Conservation (phyloP, 1,139 yeast genomes). For the Sugiyamaella pinicola region DNA sequence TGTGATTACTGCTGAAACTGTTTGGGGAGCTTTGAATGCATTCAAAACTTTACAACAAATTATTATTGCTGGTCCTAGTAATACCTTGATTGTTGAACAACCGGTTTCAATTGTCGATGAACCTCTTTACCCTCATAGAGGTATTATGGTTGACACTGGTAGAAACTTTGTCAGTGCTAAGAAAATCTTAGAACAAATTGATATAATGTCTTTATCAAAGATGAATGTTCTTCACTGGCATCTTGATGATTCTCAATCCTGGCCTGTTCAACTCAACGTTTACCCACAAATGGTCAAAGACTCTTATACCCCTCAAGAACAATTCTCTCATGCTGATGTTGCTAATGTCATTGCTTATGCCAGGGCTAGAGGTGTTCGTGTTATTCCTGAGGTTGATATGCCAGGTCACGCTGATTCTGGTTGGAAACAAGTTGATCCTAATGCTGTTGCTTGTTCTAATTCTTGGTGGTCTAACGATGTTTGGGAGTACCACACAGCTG, state of each 20-base stretch:
- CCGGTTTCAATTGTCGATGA: slow-evolving; percentile 46
- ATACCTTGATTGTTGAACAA: slow-evolving; percentile 43
- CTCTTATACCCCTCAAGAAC: slow-evolving; percentile 48
- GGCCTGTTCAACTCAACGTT: slow-evolving; percentile 48
- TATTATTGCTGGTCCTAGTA: slow-evolving; percentile 40
- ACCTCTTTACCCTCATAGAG: slow-evolving; percentile 51
- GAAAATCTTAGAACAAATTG: slow-evolving; percentile 47
- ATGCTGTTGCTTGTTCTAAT: slow-evolving; percentile 45
- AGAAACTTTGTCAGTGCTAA: slow-evolving; percentile 47
- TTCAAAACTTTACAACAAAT: slow-evolving; percentile 52
- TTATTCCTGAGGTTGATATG: slow-evolving; percentile 53
- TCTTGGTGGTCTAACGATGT: slow-evolving; percentile 44
- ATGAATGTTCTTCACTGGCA: slow-evolving; percentile 54
- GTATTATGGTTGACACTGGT: slow-evolving; percentile 50
- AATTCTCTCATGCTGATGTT: slow-evolving; percentile 45
- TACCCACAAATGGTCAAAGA: slow-evolving; percentile 51
- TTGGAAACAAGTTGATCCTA: slow-evolving; percentile 46
- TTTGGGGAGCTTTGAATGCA: slow-evolving; percentile 54
- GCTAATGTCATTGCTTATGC: slow-evolving; percentile 46
- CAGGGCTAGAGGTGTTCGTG: slow-evolving; percentile 47
- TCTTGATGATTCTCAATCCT: slow-evolving; percentile 50
- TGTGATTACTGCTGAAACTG: slow-evolving; percentile 43
- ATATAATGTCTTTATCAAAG: slow-evolving; percentile 49
- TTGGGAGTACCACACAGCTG: slow-evolving; percentile 42
- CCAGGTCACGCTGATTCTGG: slow-evolving; percentile 56